Evolutionary conservation across 768 basidiomycete genomes (phyloP), one percentile per base, ranked within the genome.

Genomic region (Kwoniella sp.): DNA sequence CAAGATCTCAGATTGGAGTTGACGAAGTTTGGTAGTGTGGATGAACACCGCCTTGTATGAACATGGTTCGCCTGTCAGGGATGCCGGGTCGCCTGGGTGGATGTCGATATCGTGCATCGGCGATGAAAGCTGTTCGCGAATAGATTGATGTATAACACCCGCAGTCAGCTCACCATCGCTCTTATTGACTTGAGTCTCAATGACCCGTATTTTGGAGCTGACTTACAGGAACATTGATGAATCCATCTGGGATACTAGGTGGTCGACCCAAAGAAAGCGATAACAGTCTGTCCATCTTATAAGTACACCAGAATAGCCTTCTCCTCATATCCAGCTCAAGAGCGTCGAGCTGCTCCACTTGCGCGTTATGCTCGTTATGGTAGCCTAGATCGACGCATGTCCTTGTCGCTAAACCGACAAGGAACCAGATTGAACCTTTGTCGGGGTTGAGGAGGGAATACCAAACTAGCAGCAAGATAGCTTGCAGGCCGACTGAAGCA

Each of bases 401-500:
- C 1, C 80, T 68, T 26, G 75, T 72, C 3, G 80, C 80, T 46
- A 81, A 70, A 15, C 80, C 80, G 26, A 79, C 76, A 13, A 81
- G 70, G 69, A 77, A 79, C 80, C 80, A 81, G 54, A 81, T 77
- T n/a, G 76, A 77, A 21, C 80, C 80, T 59, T 79, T 77, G 29
- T 77, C 76, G 12, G 80, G 80, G 64, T 81, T 81, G 44, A 81
- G 68, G n/a, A 81, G 72, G 8, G 80, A 78, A 62, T 81, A 81
- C 72, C 77, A 79, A n/a, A 76, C 72, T 12, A 73, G 69, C 24
- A 81, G 69, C 12, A 81, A 57, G 46, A 81, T 78, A 5, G 79
- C 80, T 67, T 81, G 80, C 7, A 81, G 63, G 1, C 80, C 80
- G 60, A 77, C 75, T 77, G 52, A 24, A 55, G 19, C 19, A 49